These are phyloP conservation scores for Fusarium proliferatum DNA, from an alignment of 2,329 filamentous ascomycete species.

Conservation along the genomic window DNA sequence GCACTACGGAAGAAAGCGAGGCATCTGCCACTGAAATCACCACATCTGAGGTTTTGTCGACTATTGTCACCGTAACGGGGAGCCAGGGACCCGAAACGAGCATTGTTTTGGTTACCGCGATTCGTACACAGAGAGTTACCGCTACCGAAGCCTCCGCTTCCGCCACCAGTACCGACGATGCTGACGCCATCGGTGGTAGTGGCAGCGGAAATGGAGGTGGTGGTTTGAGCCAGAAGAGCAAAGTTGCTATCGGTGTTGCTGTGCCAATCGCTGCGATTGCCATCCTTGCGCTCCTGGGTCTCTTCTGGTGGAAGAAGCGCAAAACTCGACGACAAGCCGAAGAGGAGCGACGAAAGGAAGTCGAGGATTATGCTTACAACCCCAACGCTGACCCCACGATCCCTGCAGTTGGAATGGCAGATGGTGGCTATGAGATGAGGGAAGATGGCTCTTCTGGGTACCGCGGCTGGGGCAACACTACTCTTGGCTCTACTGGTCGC, in stretches of 20 bases:
- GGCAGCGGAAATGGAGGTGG: slow-evolving; percentile 52
- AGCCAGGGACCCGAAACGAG: slow-evolving; percentile 38
- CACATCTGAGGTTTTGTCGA: slow-evolving; percentile 29
- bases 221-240: slow-evolving; percentile 69
- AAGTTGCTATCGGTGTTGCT: slow-evolving; percentile 92
- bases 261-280: slow-evolving; percentile 92
- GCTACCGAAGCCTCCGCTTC: slow-evolving; percentile 29
- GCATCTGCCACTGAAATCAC: slow-evolving; percentile 24
- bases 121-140: slow-evolving; percentile 35
- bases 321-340: slow-evolving; percentile 87
- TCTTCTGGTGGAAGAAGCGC: slow-evolving; percentile 90
- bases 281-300: slow-evolving; percentile 77
- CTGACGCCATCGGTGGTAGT: slow-evolving; percentile 44
- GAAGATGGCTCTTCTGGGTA: slow-evolving; percentile 85
- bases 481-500: slow-evolving; percentile 74
- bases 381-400: slow-evolving; percentile 94
- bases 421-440: slow-evolving; percentile 76
- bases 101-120: slow-evolving; percentile 44
- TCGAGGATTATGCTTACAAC: slow-evolving; percentile 97
- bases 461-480: slow-evolving; percentile 91
- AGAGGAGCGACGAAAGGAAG: slow-evolving; percentile 92
- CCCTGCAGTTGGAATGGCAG: slow-evolving; percentile 60
- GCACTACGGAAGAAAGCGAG: slow-evolving; percentile 13
- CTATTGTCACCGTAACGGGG: slow-evolving; percentile 43
- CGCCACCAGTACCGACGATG: slow-evolving; percentile 42